Evolutionary conservation across 73 alveolate genomes (phyloP).

Genomic region (Paramecium caudatum): DNA sequence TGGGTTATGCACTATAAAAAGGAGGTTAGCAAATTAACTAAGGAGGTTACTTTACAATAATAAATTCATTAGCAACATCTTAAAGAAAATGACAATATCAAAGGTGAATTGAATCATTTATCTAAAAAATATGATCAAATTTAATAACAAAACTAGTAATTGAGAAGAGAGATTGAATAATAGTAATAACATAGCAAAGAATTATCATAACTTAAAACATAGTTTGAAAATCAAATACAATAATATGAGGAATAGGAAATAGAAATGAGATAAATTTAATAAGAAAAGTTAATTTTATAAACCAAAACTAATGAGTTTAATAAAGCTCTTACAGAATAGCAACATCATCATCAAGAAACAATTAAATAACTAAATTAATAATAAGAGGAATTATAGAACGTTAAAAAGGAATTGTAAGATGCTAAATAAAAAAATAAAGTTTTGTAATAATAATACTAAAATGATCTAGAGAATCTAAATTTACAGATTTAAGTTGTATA

Average conservation of each 20-base stretch:
- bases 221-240: background rate
- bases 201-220: too few relatives aligned
- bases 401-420: background rate
- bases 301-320: background rate
- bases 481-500: background rate
- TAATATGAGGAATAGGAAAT: background rate
- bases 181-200: too few relatives aligned
- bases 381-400: background rate
- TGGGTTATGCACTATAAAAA: conserved; percentile 29
- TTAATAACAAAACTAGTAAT: background rate
- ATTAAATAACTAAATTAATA: background rate
- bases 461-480: background rate
- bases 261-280: background rate
- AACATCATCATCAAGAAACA: background rate
- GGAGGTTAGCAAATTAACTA: background rate
- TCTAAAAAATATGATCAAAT: background rate
- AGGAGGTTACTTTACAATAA: background rate
- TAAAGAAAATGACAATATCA: background rate
- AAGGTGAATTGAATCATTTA: too few relatives aligned
- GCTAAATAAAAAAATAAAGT: background rate
- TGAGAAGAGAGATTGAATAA: background rate
- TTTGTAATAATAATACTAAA: background rate
- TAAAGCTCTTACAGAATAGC: background rate
- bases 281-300: background rate
- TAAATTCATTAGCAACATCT: background rate